A percentile compares a stretch with the other conserved stretches of the same genome.
These are phyloP conservation scores for Talaromyces sp. DNA, from an alignment of 2,329 filamentous ascomycete genomes.

Conservation along the genomic window DNA sequence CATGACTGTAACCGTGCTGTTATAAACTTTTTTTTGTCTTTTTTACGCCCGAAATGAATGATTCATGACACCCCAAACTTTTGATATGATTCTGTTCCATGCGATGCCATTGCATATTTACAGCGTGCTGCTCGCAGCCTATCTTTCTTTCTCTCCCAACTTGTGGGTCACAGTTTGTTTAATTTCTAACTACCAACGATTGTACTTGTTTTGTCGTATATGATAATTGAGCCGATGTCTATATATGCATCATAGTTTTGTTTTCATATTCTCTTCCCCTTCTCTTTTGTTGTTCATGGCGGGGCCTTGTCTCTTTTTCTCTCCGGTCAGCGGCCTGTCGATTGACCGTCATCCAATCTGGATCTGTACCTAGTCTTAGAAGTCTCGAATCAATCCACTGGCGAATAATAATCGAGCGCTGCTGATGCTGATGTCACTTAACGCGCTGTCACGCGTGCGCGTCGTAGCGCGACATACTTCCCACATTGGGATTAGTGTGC, in stretches of 20 bases:
- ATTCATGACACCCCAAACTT: conserved; percentile 6
- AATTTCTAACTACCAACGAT: neutral
- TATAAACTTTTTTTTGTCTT: neutral
- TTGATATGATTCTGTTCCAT: conserved; percentile 4
- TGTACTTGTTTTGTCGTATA: neutral
- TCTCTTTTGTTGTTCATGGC: neutral
- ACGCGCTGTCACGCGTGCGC: conserved; percentile 3
- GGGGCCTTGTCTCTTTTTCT: neutral
- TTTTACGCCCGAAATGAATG: conserved; percentile 9
- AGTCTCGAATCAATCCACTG: neutral
- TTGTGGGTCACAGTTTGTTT: conserved; percentile 2
- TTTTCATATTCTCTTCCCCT: neutral
- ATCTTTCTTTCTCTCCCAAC: neutral
- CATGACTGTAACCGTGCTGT: conserved; percentile 12
- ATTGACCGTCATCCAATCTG: neutral
- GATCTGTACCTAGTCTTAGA: neutral
- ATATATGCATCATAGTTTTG: neutral
- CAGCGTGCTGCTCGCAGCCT: neutral
- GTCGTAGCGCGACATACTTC: neutral
- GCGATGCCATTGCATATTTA: conserved; percentile 5
- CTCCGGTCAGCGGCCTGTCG: neutral
- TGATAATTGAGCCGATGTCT: conserved; percentile 2
- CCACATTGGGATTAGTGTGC: neutral
- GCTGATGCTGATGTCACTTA: neutral
- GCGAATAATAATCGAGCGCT: neutral